Evolutionary conservation across 2,329 filamentous ascomycete species (phyloP), one percentile per base, ranked within the genome.

Genomic region (Aspergillus brasiliensis): DNA sequence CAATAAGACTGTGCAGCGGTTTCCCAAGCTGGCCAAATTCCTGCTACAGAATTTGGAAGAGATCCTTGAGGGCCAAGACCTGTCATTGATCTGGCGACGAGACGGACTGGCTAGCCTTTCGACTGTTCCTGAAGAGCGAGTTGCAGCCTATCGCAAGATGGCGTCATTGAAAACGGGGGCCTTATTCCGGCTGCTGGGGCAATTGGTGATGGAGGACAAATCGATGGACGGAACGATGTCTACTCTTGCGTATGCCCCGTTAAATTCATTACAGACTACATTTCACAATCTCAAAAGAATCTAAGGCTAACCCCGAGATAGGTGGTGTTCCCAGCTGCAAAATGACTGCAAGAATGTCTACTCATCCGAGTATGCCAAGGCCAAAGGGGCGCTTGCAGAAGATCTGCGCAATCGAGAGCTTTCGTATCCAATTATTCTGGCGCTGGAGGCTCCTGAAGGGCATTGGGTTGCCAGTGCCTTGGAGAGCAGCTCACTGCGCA

Each of bases 301-400:
- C 13, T 11, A 3, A 25, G 10, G 13, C 57, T 53, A 8, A 54
- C 19, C 11, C 44, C 13, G 31, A 25, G 40, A 25, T 27, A 69
- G 67, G 23, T 69, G 67, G 67, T 62, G 64, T 44, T 64, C 64
- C 0, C 66, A 69, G 27, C 54, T 68, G 3, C 67, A 68, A 38
- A 69, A 68, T 11, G 67, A 69, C 34, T 68, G 65, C 56, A 68
- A 69, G 23, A 69, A 69, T 28, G 59, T 68, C 21, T 68, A 66
- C 51, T 69, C 67, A 2, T 62, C 66, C 1, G 67, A 68, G 31
- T 68, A 68, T 48, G 67, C 62, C 13, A 63, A 60, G 21, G 46
- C 60, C 15, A 69, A 68, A 21, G 66, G 66, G 2, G 48, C 63
- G 3, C 37, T 66, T 28, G 66, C 62, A 1, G 67, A 69, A 52